These are phyloP conservation scores for Pinus tabuliformis DNA, from an alignment of 75 land plant genomes.

Conservation along the genomic window DNA sequence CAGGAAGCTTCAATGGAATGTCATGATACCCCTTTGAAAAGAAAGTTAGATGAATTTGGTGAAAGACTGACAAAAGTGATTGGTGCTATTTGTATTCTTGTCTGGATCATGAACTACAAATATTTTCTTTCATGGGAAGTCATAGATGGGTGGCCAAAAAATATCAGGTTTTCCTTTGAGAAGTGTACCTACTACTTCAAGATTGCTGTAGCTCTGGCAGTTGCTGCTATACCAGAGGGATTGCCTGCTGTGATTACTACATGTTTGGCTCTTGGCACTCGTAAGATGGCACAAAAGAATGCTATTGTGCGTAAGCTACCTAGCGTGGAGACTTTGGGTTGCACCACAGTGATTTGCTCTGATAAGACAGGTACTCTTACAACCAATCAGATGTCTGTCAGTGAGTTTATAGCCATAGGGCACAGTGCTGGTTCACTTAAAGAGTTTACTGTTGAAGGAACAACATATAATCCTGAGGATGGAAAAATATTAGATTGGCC, in stretches of 20 bases:
- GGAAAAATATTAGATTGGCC: slow-evolving; percentile 71
- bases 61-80: slow-evolving; percentile 33
- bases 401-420: slow-evolving; percentile 59
- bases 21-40: slow-evolving; percentile 79
- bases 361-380: slow-evolving; percentile 95
- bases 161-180: too few species aligned
- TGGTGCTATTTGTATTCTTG: too few species aligned
- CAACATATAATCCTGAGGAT: slow-evolving; percentile 76
- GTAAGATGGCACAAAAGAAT: slow-evolving; percentile 91
- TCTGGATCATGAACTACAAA: too few species aligned
- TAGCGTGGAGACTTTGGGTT: slow-evolving; percentile 91
- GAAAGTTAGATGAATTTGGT: slow-evolving; percentile 71
- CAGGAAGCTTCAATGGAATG: slow-evolving; percentile 80
- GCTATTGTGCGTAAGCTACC: slow-evolving; percentile 91
- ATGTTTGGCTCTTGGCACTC: slow-evolving; percentile 53
- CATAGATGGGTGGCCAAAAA: too few species aligned
- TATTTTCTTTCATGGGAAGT: too few species aligned
- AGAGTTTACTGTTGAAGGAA: slow-evolving; percentile 69
- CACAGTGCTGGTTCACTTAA: slow-evolving; percentile 22
- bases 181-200: too few species aligned
- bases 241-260: too few species aligned
- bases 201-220: too few species aligned
- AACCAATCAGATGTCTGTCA: slow-evolving; percentile 91
- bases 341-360: slow-evolving; percentile 90
- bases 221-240: too few species aligned